A percentile compares a stretch with the other conserved stretches of the same genome.
Evolutionary conservation across 768 basidiomycete species (phyloP).

Genomic region (Paxillus rubicundulus): DNA sequence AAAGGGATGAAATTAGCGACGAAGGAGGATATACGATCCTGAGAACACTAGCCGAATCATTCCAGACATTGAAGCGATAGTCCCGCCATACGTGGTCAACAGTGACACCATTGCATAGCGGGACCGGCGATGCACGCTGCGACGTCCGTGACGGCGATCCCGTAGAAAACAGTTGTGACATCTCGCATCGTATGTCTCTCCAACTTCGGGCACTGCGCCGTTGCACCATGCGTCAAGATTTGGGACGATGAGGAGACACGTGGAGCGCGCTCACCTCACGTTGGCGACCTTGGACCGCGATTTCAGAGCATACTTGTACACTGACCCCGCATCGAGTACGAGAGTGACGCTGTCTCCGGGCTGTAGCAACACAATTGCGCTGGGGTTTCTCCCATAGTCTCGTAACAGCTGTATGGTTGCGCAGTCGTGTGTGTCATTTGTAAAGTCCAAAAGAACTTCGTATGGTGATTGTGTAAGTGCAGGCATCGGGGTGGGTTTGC

Average conservation of each 20-base stretch:
- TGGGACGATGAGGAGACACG: not conserved
- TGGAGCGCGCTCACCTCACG: constrained; percentile 52
- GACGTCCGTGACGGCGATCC: constrained; percentile 30
- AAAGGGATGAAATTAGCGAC: constrained; percentile 2
- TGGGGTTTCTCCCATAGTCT: constrained; percentile 58
- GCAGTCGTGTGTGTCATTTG: constrained; percentile 64
- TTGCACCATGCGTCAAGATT: constrained; percentile 1
- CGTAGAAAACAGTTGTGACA: constrained; percentile 58
- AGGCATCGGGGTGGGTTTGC: constrained; percentile 46
- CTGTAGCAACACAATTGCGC: constrained; percentile 53
- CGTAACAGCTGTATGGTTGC: constrained; percentile 62
- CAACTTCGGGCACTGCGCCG: constrained; percentile 58
- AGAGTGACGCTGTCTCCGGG: constrained; percentile 65
- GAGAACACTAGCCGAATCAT: constrained; percentile 39
- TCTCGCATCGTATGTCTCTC: constrained; percentile 59
- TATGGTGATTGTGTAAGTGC: constrained; percentile 50
- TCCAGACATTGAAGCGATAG: constrained; percentile 62
- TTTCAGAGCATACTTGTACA: constrained; percentile 70
- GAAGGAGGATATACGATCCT: not conserved
- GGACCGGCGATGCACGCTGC: constrained; percentile 33
- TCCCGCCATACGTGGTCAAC: constrained; percentile 70
- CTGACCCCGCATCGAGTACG: constrained; percentile 64
- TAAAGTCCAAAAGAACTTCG: constrained; percentile 66
- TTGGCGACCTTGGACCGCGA: constrained; percentile 62
- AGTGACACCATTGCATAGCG: constrained; percentile 50